These are phyloP conservation scores for Eucalyptus camaldulensis DNA, from an alignment of 345 rosid species.

Conservation along the genomic window DNA sequence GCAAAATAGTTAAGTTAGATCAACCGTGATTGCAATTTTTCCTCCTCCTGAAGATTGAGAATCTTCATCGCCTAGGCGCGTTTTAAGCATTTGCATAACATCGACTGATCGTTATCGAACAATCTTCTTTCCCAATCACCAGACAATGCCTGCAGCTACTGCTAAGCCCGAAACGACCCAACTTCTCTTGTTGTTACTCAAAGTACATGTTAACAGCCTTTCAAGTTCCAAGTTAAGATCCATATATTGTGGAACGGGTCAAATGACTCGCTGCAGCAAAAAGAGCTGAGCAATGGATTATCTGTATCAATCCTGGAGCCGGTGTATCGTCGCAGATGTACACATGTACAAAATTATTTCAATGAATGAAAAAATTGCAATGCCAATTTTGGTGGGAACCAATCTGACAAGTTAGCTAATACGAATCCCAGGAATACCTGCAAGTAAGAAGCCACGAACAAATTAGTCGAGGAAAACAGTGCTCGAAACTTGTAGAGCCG, in stretches of 20 bases:
- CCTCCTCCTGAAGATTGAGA: not conserved
- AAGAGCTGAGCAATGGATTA: not conserved
- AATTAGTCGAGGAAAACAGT: not conserved
- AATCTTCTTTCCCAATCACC: not conserved
- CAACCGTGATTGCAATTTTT: not conserved
- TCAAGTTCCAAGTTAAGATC: not conserved
- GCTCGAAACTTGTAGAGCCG: not conserved
- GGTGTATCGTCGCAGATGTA: not conserved
- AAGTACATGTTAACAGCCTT: not conserved
- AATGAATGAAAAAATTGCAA: not conserved
- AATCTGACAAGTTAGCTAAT: constrained; percentile 13
- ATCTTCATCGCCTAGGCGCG: not conserved
- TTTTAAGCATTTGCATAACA: not conserved
- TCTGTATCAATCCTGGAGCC: not conserved
- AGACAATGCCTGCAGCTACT: not conserved
- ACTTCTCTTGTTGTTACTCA: not conserved
- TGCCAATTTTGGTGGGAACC: constrained; percentile 6
- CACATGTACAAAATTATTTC: not conserved
- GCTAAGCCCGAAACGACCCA: not conserved
- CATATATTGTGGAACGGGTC: not conserved
- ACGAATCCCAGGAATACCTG: constrained; percentile 30
- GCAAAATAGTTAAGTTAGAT: not conserved
- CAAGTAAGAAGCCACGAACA: not conserved
- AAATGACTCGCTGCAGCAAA: not conserved
- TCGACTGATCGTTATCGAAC: not conserved